Conservation (phyloP, 1,139 yeast genomes). For the Candida pseudocylindracea region DNA sequence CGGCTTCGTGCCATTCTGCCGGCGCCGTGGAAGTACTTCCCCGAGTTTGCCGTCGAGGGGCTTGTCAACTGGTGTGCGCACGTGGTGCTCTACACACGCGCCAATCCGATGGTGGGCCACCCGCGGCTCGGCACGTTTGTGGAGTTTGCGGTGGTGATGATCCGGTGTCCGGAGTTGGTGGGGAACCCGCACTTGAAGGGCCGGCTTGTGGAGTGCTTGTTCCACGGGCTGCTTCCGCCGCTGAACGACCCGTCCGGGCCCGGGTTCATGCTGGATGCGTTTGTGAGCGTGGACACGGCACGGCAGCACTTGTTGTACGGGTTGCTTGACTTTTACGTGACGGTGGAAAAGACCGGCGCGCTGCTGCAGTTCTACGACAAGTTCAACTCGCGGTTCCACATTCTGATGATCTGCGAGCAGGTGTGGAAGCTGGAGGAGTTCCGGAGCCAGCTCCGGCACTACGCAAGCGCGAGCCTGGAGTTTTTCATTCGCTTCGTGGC, state of each 20-base stretch:
- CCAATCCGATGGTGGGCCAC: conserved; percentile 32
- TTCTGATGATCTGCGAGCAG: conserved; percentile 62
- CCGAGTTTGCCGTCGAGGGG: conserved; percentile 76
- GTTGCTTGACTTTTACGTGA: conserved; percentile 72
- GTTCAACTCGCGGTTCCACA: conserved; percentile 75
- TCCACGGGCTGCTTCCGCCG: conserved; percentile 43
- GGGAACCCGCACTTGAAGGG: conserved; percentile 91
- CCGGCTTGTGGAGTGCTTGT: conserved; percentile 58
- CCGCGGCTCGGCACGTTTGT: conserved; percentile 34
- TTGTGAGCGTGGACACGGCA: conserved; percentile 42
- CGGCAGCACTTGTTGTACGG: conserved; percentile 54
- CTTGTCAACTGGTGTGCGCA: conserved; percentile 54
- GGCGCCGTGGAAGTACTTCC: conserved; percentile 60
- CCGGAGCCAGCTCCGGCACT: conserved; percentile 42
- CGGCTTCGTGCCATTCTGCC: conserved; percentile 44
- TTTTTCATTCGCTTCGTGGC: conserved; percentile 88
- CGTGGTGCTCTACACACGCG: conserved; percentile 31
- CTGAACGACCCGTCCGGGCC: conserved; percentile 23
- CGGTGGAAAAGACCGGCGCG: conserved; percentile 91
- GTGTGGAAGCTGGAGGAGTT: conserved; percentile 60
- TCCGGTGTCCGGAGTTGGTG: conserved; percentile 69
- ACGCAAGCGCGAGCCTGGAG: conserved; percentile 44
- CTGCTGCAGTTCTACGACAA: conserved; percentile 91
- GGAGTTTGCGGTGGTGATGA: conserved; percentile 48
- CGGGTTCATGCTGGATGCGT: conserved; percentile 52